phyloP scores from a whole-genome alignment of 2,329 filamentous ascomycete genomes.

The Aspergillus phoenicis region DNA sequence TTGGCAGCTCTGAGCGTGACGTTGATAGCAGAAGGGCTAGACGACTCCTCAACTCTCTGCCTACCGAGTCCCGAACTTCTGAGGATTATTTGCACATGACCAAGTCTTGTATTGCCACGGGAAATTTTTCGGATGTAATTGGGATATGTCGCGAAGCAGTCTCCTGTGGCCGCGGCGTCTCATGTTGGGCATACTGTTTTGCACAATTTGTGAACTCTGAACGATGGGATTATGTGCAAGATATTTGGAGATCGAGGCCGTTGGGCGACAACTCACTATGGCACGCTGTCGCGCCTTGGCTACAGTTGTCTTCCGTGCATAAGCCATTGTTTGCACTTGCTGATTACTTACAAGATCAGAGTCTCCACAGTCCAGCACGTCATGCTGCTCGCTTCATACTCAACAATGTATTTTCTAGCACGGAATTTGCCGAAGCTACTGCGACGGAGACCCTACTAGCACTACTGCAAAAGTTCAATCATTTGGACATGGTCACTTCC shows the following conservation, averaged over 20 bases:
- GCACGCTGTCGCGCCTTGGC: constrained; percentile 16
- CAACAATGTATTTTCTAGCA: constrained; percentile 28
- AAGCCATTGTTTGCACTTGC: constrained; percentile 27
- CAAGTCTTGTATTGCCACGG: constrained; percentile 45
- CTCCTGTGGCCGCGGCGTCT: constrained; percentile 24
- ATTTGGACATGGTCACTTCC: constrained; percentile 26
- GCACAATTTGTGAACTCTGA: constrained; percentile 32
- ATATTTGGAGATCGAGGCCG: constrained; percentile 34
- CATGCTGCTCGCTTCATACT: constrained; percentile 31
- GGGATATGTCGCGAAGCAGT: constrained; percentile 47
- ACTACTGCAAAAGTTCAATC: constrained; percentile 30
- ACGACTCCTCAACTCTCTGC: constrained; percentile 50
- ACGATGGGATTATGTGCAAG: constrained; percentile 36
- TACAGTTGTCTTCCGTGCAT: constrained; percentile 22
- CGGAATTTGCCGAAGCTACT: constrained; percentile 28
- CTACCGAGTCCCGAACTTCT: constrained; percentile 37
- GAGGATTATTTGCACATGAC: constrained; percentile 51
- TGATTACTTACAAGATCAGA: constrained; percentile 19
- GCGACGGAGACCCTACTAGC: constrained; percentile 36
- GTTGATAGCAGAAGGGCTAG: constrained; percentile 48
- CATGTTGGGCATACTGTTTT: constrained; percentile 36
- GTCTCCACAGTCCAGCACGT: constrained; percentile 2
- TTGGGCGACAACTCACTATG: constrained; percentile 14
- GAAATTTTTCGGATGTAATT: constrained; percentile 43
- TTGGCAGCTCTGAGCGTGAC: constrained; percentile 42